phyloP scores from a whole-genome alignment of 1,284 basidiomycete species.

The Peniophora sp. region DNA sequence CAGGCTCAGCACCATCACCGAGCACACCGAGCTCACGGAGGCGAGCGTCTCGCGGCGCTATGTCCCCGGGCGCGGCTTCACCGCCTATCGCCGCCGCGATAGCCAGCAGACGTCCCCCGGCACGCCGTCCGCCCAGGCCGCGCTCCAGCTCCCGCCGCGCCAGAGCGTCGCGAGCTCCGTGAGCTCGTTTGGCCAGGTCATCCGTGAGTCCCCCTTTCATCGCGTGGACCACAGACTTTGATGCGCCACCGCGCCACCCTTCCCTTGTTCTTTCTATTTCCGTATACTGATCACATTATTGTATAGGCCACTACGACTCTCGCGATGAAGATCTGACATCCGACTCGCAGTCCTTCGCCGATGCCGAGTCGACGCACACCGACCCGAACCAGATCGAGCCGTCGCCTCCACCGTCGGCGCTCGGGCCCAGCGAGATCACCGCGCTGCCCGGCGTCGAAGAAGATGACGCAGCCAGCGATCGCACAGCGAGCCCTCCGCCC shows the following conservation, averaged over 20 bases:
- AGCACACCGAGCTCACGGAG: slow-evolving; percentile 57
- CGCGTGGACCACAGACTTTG: slow-evolving; percentile 1
- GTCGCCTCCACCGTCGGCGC: slow-evolving; percentile 62
- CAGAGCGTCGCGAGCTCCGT: slow-evolving; percentile 40
- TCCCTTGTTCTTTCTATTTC: too few species aligned
- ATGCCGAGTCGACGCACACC: slow-evolving; percentile 8
- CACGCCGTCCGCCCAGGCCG: too few species aligned
- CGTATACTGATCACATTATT: neutral
- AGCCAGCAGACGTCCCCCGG: neutral
- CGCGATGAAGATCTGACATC: too few species aligned
- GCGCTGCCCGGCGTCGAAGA: slow-evolving; percentile 36
- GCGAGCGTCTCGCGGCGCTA: slow-evolving; percentile 12
- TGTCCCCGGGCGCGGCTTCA: neutral
- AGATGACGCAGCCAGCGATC: slow-evolving; percentile 38
- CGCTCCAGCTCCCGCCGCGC: slow-evolving; percentile 5
- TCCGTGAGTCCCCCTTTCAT: slow-evolving; percentile 34
- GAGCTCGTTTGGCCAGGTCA: slow-evolving; percentile 43
- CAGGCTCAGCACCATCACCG: slow-evolving; percentile 55
- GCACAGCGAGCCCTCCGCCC: slow-evolving; percentile 21
- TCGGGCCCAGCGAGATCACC: slow-evolving; percentile 33
- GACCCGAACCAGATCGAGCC: slow-evolving; percentile 59
- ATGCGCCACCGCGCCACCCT: too few species aligned
- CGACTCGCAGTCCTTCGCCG: neutral
- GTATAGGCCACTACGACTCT: too few species aligned
- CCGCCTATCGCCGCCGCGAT: neutral